phyloP scores from a whole-genome alignment of 169 alveolate genomes.

The Plasmodium reichenowi region DNA sequence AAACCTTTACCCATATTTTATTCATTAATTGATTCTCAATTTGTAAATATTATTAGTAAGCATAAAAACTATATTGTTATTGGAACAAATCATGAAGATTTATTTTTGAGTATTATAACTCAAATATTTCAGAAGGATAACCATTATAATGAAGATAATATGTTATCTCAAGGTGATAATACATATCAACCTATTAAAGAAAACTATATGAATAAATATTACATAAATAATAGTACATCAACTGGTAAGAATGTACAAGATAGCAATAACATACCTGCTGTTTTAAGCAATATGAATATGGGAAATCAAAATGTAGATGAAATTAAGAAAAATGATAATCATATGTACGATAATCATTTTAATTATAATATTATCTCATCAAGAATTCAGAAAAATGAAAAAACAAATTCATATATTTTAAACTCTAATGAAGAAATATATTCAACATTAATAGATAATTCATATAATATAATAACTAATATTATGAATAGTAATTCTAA shows the following conservation, averaged over 20 bases:
- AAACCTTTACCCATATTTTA: conserved; percentile 63
- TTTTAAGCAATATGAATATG: neutral
- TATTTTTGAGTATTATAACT: conserved; percentile 16
- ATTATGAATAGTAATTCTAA: too few relatives aligned
- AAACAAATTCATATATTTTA: too few relatives aligned
- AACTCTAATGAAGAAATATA: too few relatives aligned
- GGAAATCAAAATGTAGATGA: neutral
- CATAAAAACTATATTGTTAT: conserved; percentile 35
- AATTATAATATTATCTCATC: neutral
- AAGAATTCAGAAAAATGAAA: too few relatives aligned
- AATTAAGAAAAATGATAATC: neutral
- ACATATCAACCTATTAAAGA: neutral
- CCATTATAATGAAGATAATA: neutral
- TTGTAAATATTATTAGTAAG: conserved; percentile 11
- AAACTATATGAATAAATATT: neutral
- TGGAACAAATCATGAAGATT: conserved; percentile 22
- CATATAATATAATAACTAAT: neutral
- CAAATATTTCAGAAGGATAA: neutral
- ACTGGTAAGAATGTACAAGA: neutral
- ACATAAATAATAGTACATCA: neutral
- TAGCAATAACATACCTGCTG: too few relatives aligned
- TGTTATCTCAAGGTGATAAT: neutral
- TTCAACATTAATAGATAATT: too few relatives aligned
- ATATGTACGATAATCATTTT: neutral
- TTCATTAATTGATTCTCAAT: conserved; percentile 29